Conservation (phyloP, 2,329 filamentous ascomycete genomes). For the Didymella lethalis region DNA sequence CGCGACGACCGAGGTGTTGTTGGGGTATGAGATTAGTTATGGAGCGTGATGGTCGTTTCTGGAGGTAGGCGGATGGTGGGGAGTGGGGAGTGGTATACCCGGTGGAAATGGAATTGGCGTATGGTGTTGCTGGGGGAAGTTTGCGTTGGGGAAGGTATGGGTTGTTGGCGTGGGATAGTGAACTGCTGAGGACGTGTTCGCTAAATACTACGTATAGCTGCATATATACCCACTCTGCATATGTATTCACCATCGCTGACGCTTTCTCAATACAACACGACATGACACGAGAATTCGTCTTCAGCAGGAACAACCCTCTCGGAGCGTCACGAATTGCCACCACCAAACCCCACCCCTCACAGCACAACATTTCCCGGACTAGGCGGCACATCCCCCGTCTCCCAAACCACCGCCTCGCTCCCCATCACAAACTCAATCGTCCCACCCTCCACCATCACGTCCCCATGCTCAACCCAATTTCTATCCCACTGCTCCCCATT, state of each 20-base stretch:
- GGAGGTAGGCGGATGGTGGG: too few species aligned
- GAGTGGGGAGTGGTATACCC: background rate
- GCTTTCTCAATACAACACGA: too few species aligned
- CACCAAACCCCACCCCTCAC: background rate
- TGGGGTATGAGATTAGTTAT: slow-evolving; percentile 88
- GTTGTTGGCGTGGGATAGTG: too few species aligned
- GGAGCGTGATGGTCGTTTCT: slow-evolving; percentile 29
- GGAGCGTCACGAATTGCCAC: too few species aligned
- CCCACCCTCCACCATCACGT: slow-evolving; percentile 61
- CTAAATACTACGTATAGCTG: too few species aligned
- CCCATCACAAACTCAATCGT: slow-evolving; percentile 60
- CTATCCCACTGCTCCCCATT: slow-evolving; percentile 69
- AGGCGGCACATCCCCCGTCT: slow-evolving; percentile 60
- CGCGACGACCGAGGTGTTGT: slow-evolving; percentile 82
- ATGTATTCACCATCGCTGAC: too few species aligned
- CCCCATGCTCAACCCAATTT: slow-evolving; percentile 71
- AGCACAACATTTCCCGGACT: slow-evolving; percentile 53
- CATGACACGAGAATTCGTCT: too few species aligned
- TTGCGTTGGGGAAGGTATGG: too few species aligned
- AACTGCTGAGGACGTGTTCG: too few species aligned
- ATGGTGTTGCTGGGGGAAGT: too few species aligned
- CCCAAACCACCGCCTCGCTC: slow-evolving; percentile 54
- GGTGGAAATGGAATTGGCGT: too few species aligned
- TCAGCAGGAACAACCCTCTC: too few species aligned
- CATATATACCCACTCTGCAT: background rate